Evolutionary conservation across 2,329 filamentous ascomycete species (phyloP).

Genomic region (Colletotrichum sp.): DNA sequence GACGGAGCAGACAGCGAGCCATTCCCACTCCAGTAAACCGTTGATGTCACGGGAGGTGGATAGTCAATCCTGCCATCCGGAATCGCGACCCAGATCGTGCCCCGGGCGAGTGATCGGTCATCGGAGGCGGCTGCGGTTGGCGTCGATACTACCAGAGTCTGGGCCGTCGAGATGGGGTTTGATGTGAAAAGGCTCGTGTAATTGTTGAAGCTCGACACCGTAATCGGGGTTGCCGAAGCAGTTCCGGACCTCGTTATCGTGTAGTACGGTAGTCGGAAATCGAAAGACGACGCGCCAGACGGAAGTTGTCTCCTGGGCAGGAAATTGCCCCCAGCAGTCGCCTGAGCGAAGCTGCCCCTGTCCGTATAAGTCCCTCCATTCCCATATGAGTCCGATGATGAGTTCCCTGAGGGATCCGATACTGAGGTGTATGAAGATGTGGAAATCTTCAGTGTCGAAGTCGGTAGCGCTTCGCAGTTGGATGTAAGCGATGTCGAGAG

Average conservation of each 20-base stretch:
- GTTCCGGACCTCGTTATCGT: background rate
- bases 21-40: background rate
- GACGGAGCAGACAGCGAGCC: background rate
- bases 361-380: background rate
- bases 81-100: conserved; percentile 6
- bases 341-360: background rate
- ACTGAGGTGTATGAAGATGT: background rate
- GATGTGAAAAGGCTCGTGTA: background rate
- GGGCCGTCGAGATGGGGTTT: background rate
- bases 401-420: background rate
- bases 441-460: background rate
- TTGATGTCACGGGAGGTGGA: background rate
- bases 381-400: background rate
- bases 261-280: conserved; percentile 8
- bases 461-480: background rate
- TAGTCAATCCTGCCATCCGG: background rate
- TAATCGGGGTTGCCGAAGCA: background rate
- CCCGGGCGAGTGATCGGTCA: background rate
- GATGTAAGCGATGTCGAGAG: conserved; percentile 10
- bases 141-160: background rate
- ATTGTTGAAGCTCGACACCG: background rate
- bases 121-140: conserved; percentile 6
- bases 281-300: background rate
- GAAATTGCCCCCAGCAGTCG: background rate
- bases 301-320: background rate